Evolutionary conservation across 495 filamentous ascomycete genomes (phyloP).

Genomic region (Xylaria flabelliformis): DNA sequence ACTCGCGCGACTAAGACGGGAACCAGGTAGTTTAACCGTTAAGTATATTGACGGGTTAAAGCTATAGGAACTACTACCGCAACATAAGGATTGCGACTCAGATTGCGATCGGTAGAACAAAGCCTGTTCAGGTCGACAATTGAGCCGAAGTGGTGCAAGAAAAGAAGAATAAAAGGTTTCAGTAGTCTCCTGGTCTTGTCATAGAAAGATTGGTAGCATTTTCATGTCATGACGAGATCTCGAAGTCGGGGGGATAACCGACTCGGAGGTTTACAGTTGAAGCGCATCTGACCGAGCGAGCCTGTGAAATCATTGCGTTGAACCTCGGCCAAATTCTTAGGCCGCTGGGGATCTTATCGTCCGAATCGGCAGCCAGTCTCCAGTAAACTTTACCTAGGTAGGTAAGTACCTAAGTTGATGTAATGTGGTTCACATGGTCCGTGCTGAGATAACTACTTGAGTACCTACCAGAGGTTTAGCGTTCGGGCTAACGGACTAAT

Average conservation of each 20-base stretch:
- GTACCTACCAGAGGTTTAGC: background rate
- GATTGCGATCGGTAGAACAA: conserved; percentile 7
- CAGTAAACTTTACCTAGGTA: background rate
- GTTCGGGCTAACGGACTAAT: background rate
- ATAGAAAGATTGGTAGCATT: conserved; percentile 3
- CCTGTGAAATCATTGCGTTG: conserved; percentile 20
- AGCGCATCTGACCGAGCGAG: conserved; percentile 25
- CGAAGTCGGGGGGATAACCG: conserved; percentile 21
- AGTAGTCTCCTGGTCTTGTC: background rate
- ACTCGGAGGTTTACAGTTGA: conserved; percentile 20
- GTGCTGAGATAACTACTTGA: background rate
- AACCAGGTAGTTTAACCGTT: conserved; percentile 25
- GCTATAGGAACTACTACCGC: background rate
- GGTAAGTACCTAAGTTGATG: background rate
- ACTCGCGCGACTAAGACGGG: conserved; percentile 2
- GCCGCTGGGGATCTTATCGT: conserved; percentile 5
- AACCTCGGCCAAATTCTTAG: conserved; percentile 26
- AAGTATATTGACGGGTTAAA: conserved; percentile 12
- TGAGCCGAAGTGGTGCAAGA: background rate
- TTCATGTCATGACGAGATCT: conserved; percentile 18
- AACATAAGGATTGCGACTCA: background rate
- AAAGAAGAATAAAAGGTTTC: background rate
- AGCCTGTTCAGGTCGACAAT: background rate
- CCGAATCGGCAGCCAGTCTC: conserved; percentile 7
- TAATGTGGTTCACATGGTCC: background rate